phyloP scores from a whole-genome alignment of 495 filamentous ascomycete species.

The Neurospora discreta region DNA sequence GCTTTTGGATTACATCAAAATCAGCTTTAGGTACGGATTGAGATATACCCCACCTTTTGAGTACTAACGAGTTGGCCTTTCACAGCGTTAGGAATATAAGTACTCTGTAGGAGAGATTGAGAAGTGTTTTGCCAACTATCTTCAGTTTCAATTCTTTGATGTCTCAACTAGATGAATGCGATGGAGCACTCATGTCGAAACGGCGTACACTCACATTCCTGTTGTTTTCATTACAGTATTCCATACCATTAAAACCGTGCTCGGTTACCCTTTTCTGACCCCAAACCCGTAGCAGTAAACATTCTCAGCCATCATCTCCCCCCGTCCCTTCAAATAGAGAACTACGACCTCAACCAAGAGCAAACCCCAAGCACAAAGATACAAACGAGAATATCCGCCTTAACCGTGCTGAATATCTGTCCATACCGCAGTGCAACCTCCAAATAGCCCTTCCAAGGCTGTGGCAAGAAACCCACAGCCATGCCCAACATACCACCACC shows the following conservation, averaged over 20 bases:
- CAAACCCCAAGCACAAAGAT: slow-evolving; percentile 68
- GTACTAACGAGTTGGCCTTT: too few species aligned
- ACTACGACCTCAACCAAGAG: slow-evolving; percentile 46
- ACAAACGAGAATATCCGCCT: slow-evolving; percentile 53
- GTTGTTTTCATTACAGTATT: background rate
- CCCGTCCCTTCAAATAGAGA: background rate
- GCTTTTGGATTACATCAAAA: too few species aligned
- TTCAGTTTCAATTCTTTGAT: background rate
- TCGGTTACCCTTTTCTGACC: background rate
- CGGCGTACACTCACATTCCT: background rate
- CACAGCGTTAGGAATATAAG: background rate
- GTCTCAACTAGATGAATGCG: background rate
- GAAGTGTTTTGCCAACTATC: background rate
- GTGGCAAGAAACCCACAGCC: slow-evolving; percentile 47
- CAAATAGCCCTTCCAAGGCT: slow-evolving; percentile 43
- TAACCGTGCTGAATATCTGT: slow-evolving; percentile 52
- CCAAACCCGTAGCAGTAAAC: background rate
- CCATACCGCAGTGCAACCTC: slow-evolving; percentile 54
- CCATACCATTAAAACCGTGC: background rate
- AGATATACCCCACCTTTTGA: too few species aligned
- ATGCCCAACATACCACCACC: slow-evolving; percentile 50
- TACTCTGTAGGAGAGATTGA: background rate
- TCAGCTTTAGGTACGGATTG: too few species aligned
- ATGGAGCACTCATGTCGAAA: background rate
- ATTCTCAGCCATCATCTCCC: background rate